Percentiles rank a stretch among this genome's conserved stretches.
These are phyloP conservation scores for Pseudonitzschia multiseries DNA, from an alignment of 108 stramenopile genomes.

Conservation along the genomic window DNA sequence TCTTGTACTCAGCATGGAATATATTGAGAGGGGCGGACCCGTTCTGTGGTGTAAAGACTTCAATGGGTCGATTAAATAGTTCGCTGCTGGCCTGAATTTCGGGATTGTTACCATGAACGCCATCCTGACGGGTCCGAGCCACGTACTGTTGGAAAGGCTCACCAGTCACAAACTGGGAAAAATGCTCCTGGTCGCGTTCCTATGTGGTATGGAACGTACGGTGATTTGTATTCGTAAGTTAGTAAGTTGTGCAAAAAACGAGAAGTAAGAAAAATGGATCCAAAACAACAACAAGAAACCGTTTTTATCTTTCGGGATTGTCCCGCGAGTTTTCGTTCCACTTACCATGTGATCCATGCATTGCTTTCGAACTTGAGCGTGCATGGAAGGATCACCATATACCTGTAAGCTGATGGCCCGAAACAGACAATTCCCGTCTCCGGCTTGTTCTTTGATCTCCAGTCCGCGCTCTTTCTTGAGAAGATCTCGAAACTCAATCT, in stretches of 20 bases:
- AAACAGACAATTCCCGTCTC: constrained; percentile 98
- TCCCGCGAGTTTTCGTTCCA: neutral
- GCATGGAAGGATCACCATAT: constrained; percentile 89
- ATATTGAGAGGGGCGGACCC: constrained; percentile 77
- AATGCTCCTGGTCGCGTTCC: constrained; percentile 60
- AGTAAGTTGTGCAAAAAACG: neutral
- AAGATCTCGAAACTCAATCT: constrained; percentile 21
- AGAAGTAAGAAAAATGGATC: neutral
- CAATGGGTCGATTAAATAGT: constrained; percentile 91
- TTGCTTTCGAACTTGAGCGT: constrained; percentile 74
- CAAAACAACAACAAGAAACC: too few relatives aligned
- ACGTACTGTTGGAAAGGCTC: constrained; percentile 78
- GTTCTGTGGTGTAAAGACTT: constrained; percentile 80
- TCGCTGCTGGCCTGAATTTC: constrained; percentile 96
- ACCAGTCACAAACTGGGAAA: constrained; percentile 79
- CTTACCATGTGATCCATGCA: constrained; percentile 92
- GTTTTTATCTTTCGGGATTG: neutral
- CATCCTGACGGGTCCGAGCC: constrained; percentile 69
- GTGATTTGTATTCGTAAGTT: too few relatives aligned
- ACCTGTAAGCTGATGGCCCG: constrained; percentile 93
- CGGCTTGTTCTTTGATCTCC: constrained; percentile 69
- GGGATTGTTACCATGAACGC: constrained; percentile 94
- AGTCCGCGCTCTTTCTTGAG: constrained; percentile 49
- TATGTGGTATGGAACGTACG: neutral
- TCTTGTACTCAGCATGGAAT: constrained; percentile 77